Base-by-base conservation (phyloP, 345 rosid genomes). In the Eutrema yunnanense region DNA sequence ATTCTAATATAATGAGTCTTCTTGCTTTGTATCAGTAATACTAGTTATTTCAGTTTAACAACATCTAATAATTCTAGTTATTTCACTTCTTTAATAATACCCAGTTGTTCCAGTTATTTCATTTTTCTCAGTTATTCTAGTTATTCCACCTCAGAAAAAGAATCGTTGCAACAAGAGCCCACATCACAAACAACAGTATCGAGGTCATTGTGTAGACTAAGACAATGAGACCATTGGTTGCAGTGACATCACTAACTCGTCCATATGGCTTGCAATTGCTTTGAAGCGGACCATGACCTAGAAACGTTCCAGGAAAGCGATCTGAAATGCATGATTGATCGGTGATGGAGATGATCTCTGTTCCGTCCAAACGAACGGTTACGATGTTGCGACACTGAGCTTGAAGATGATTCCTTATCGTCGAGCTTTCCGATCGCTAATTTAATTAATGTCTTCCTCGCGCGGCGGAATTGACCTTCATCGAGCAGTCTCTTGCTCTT, bases 301-400 rank as follows among this genome's bases (percentile, higher is more conserved):
- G 98, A 94, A 14, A 94, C 96, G 36, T 90, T 87, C 98, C 97
- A 91, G 0, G 98, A 94, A 34, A 91, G 79, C 4, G 97, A 94
- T 27, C 96, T 71, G 75, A 83, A 89, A 84, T 89, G 96, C 5
- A 88, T 91, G 1, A 82, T n/a, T 0, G 78, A 78, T 27, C 80
- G 79, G 34, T 82, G 85, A 26, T 81, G 80, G 11, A 43, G 49
- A 2, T 67, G 61, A 0, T 82, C 85, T 53, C 52, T 80, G 78
- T 65, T 79, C 26, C 96, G 33, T 8, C 97, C 95, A 55, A 94
- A 94, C 0, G 98, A 94, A 3, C 98, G 90, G 73, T 94, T 91
- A 65, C 96, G 73, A 60, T 89, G 92, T 84, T 49, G 64, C 1
- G 55, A 9, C 3, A 75, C 37, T 1, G 82, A 52, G 7, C 81